Base-by-base conservation (phyloP, 2,329 filamentous ascomycete genomes). In the Chaetoscypha palmicola region DNA sequence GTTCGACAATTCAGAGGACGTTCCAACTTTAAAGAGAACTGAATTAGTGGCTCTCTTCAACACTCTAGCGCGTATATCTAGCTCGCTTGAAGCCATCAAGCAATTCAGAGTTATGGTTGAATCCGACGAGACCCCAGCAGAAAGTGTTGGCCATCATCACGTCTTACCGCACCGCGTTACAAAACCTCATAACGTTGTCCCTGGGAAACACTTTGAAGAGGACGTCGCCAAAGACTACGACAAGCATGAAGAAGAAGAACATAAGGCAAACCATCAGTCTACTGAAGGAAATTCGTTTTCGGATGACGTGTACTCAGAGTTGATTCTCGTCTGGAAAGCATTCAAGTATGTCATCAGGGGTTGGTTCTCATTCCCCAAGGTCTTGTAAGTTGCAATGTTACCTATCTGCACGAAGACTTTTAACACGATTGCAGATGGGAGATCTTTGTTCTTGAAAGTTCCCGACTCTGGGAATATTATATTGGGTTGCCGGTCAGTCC, bases 41-140 rank as follows among this genome's bases (percentile, higher is more conserved):
- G 92, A 98, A 66, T 73, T 98, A 9, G 92, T 98, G 16, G 87
- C 92, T 2, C 73, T 98, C 16, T 83, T 97, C 68, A 98, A 98
- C 66, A 97, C 92, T 0, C 83, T 96, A 47, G 87, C 86, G 22
- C 79, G 91, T 26, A 81, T 97, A 50, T 88, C 86, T 51, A 82
- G 85, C 62, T 92, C 87, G 41, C 67, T 98, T 49, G 71, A 75
- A 24, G 83, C 87, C 0, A 74, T 95, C 33, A 76, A 79, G 44
- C 72, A 81, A 43, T 97, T 98, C 68, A 68, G 73, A 39, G 57
- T 55, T 21, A 75, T 80, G 70, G 66, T 75, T 9, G 67, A 68
- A 47, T 62, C 48, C 2, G 52, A 64, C 41, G 53, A 59, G 36
- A 41, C 28, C 2, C 62, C 66, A 45, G 57, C 54, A 1, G 50